Percentiles rank a stretch among this genome's conserved stretches.
These are phyloP conservation scores for Coniochaeta sp. DNA, from an alignment of 2,329 filamentous ascomycete species.

Conservation along the genomic window DNA sequence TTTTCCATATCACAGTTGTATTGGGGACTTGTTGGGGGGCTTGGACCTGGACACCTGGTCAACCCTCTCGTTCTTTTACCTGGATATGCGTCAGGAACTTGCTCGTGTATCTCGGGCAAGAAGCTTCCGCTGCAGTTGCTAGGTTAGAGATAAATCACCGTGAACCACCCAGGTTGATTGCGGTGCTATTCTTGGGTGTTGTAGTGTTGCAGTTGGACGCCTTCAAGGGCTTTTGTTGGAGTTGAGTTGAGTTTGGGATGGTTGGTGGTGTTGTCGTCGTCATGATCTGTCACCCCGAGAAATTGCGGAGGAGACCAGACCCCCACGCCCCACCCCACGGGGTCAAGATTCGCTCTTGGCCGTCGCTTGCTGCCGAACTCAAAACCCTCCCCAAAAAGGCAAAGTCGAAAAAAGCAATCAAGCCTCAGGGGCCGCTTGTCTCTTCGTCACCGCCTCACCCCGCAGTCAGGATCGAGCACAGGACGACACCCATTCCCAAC, in stretches of 20 bases:
- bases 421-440: not conserved
- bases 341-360: not conserved
- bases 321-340: constrained; percentile 1
- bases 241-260: not conserved
- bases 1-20: not conserved
- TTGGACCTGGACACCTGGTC: not conserved
- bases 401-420: not conserved
- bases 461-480: not conserved
- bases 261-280: not conserved
- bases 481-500: too few relatives aligned
- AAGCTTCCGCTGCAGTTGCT: not conserved
- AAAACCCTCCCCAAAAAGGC: not conserved
- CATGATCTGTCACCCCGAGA: not conserved
- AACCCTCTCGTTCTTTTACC: not conserved
- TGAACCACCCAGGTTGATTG: not conserved
- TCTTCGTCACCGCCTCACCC: too few relatives aligned
- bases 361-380: not conserved
- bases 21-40: not conserved
- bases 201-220: not conserved
- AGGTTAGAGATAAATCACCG: not conserved
- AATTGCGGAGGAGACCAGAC: not conserved
- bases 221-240: not conserved
- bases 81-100: not conserved
- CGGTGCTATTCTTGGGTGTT: not conserved
- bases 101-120: not conserved